phyloP scores from a whole-genome alignment of 345 rosid species.

The Punica granatum region DNA sequence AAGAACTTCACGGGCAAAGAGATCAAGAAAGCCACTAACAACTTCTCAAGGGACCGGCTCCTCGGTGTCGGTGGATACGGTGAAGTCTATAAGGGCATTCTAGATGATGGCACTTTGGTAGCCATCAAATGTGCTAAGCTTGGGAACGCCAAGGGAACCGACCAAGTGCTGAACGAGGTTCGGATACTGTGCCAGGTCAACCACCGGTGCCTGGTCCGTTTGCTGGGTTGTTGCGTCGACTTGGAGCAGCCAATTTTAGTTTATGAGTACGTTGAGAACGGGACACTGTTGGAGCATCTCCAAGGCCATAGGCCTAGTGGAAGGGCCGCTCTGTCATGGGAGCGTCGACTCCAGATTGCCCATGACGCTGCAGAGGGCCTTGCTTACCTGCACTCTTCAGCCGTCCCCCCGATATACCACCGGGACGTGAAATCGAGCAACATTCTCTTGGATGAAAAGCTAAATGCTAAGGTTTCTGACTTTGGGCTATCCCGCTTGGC shows the following conservation, averaged over 20 bases:
- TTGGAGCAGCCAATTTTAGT: constrained; percentile 42
- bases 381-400: constrained; percentile 40
- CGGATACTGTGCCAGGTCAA: constrained; percentile 48
- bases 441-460: constrained; percentile 37
- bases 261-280: constrained; percentile 36
- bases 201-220: constrained; percentile 34
- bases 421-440: constrained; percentile 50
- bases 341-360: constrained; percentile 30
- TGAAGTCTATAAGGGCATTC: constrained; percentile 36
- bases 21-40: constrained; percentile 34
- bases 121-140: constrained; percentile 53
- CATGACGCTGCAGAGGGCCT: constrained; percentile 35
- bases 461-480: constrained; percentile 40
- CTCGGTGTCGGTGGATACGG: constrained; percentile 49
- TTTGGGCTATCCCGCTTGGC: constrained; percentile 47
- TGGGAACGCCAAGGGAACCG: constrained; percentile 39
- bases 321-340: constrained; percentile 16
- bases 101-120: constrained; percentile 33
- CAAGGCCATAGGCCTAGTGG: constrained; percentile 1
- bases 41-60: constrained; percentile 34
- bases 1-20: constrained; percentile 30
- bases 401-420: constrained; percentile 36
- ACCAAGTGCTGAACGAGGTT: constrained; percentile 50
- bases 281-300: constrained; percentile 33
- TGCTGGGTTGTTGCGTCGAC: constrained; percentile 51